Base-by-base conservation (phyloP, 2,329 filamentous ascomycete genomes). In the Xenosphaeropsis pyriputrescens region DNA sequence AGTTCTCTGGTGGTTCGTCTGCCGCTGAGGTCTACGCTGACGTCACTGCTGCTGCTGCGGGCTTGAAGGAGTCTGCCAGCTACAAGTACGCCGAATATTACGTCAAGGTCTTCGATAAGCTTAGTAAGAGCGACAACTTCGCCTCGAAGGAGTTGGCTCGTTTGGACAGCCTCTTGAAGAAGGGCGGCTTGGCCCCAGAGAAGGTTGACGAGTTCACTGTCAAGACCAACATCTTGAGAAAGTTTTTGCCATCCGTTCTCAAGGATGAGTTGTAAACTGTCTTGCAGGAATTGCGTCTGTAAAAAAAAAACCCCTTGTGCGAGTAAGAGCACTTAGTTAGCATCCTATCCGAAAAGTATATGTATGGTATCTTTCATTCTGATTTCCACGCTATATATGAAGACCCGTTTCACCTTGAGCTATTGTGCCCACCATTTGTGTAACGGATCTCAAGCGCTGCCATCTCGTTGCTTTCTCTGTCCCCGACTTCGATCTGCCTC, bases 31-130 rank as follows among this genome's bases (percentile, higher is more conserved):
- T 85, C 16, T 67, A 74, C 26, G 68, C 68, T 32, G 80, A 93
- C 61, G 68, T 82, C 38, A 79, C 80, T 65, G 79, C 80, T 64
- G 72, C 75, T 43, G 78, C 78, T 16, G 69, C 70, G 49, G 65
- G 61, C 37, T 58, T 91, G 37, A 73, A 79, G 62, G 77, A 72
- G 38, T 57, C 64, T 43, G 65, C 63, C 11, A 65, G 75, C 59
- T 60, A 79, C 59, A 85, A 84, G 67, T 93, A 89, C 55, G 85
- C 85, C 34, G 72, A 88, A 62, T 98, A 98, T 73, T 96, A 98
- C 60, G 68, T 91, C 57, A 85, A 84, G 57, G 86, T 93, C 39
- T 81, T 91, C 43, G 75, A 84, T 57, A 96, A 95, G 75, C 65
- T 91, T 45, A 69, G 66, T 56, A 68, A 79, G 59, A 93, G 81